phyloP scores from a whole-genome alignment of 225 moss, liverwort and hornwort species.

The Polytrichum formosum region DNA sequence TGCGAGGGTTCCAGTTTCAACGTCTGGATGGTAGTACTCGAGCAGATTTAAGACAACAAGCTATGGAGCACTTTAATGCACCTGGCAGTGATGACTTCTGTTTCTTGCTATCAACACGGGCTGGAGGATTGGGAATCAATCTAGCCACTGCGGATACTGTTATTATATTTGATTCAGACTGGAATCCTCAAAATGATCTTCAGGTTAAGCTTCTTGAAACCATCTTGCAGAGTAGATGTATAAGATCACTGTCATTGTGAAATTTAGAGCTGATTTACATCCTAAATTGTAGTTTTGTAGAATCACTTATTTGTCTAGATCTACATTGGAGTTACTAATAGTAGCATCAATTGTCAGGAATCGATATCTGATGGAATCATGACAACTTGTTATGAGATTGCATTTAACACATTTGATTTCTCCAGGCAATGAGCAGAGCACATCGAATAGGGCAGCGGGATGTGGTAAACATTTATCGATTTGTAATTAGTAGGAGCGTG shows the following conservation, averaged over 20 bases:
- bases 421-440: slow-evolving; percentile 99
- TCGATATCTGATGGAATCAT: too few species aligned
- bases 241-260: too few species aligned
- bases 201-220: slow-evolving; percentile 50
- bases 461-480: slow-evolving; percentile 99
- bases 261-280: too few species aligned
- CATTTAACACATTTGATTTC: slow-evolving; percentile 21
- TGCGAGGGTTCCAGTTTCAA: slow-evolving; percentile 97
- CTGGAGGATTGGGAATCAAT: slow-evolving; percentile 98
- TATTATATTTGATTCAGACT: slow-evolving; percentile 98
- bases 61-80: slow-evolving; percentile 99
- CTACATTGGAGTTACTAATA: too few species aligned
- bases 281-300: too few species aligned
- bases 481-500: slow-evolving; percentile 97
- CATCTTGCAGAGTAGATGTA: too few species aligned
- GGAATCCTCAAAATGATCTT: slow-evolving; percentile 99
- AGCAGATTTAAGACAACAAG: slow-evolving; percentile 97
- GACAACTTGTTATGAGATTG: too few species aligned
- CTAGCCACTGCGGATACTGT: slow-evolving; percentile 98
- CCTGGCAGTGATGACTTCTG: slow-evolving; percentile 99
- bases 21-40: slow-evolving; percentile 95
- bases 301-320: too few species aligned
- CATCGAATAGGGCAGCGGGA: slow-evolving; percentile 99
- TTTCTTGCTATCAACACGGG: slow-evolving; percentile 93
- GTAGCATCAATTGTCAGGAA: too few species aligned